Evolutionary conservation across 306 rosid genomes (phyloP), one percentile per base, ranked within the genome.

Genomic region (Quercus wislizeni): DNA sequence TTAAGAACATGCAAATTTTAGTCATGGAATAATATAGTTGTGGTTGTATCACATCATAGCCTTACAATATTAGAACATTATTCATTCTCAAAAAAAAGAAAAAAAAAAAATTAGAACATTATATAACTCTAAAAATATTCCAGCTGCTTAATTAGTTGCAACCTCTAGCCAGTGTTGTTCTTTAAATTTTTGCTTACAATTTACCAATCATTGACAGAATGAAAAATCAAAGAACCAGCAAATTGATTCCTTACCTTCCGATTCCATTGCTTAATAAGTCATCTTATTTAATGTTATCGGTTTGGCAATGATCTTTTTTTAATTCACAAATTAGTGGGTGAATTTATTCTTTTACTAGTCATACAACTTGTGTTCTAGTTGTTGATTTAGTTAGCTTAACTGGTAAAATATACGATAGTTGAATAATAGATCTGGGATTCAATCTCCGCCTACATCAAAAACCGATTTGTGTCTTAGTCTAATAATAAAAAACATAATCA

Each of bases 201-300:
- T 27, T 12, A 15, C 46, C 49, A 58, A 75, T 80, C 69, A 80
- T 80, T 68, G 80, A 74, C 69, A 72, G 52, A 51, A 43, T 77
- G 64, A 55, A 87, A 87, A 82, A 85, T 77, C 84, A 79, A 67
- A 63, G 55, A 3, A 71, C 61, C 78, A 81, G 83, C 73, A 75
- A 87, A 83, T 82, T 76, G 84, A 83, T 77, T 76, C 74, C 79
- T 61, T 38, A 81, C 87, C 90, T 74, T 75, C 78, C 84, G 17
- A 12, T 49, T 49, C 17, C 17, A 30, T 74, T 78, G 15, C 33
- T 69, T 69, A 54, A 63, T 35, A 7, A 19, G 52, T 79, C 68
- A 33, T 65, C 14, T 75, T 73, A 38, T 31, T 55, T 18, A 38
- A 46, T 71, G 51, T 52, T 71, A n/a, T 70, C 76, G 18, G 28